Base-by-base conservation (phyloP, 495 filamentous ascomycete genomes). In the Entonaema liquescens region DNA sequence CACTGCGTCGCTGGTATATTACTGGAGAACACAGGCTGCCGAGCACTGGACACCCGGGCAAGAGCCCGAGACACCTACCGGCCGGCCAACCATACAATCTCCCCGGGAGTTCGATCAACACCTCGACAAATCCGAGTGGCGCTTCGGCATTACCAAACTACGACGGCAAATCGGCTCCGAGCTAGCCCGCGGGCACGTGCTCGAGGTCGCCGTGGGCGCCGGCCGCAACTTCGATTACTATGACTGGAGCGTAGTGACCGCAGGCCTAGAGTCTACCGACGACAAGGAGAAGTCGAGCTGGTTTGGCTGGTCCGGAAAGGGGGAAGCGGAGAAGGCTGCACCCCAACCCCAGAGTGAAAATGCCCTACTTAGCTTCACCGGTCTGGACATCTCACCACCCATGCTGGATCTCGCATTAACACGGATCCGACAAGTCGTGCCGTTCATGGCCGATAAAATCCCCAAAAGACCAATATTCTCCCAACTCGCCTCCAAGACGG, bases 201-300 rank as follows among this genome's bases (percentile, higher is more conserved):
- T 97, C 19, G 96, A 99, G 77, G 89, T 94, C 12, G 92, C 92
- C 56, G 91, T 92, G 42, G 96, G 95, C 21, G 97, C 96, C n/a
- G 95, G 96, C 0, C 83, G 95, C 42, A 99, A 98, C 75, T 75
- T 92, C 31, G 81, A 85, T 23, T 97, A 89, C 79, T 98, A 96
- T 77, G 78, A 81, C 68, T 86, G 83, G 82, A 74, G 73, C 58
- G 75, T 68, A 29, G 57, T 83, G 0, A 70, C 68, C 1, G 66
- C 65, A n/a, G 70, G 69, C 19, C 59, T 72, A 0, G 58, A 44
- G 3, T 35, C 68, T 1, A 29, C 73, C 4, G 50, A 58, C 59
- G 65, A 68, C 53, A 67, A 68, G 33, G 59, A 64, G 44, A 52
- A 68, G 38, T 17, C 53, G 5, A 42, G 59, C n/a, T 72, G 70